phyloP scores from a whole-genome alignment of 2,329 filamentous ascomycete genomes.

The Nothomitra cinnamomea region DNA sequence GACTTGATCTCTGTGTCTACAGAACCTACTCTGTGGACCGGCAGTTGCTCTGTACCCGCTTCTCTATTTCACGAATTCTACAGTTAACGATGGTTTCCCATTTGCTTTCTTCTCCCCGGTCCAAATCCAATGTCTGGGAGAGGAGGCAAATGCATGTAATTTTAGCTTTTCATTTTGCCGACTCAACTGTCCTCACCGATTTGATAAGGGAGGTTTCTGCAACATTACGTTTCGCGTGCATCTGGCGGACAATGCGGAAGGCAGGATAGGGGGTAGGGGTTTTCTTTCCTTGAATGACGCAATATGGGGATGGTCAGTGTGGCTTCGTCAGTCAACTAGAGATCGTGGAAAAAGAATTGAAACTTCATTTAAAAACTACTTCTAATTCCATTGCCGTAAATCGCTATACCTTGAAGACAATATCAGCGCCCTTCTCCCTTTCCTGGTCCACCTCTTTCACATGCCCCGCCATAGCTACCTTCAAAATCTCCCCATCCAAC shows the following conservation, averaged over 20 bases:
- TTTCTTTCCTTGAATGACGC: too few species aligned
- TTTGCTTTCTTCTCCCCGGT: neutral
- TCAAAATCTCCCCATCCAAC: slow-evolving; percentile 63
- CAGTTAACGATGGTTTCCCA: neutral
- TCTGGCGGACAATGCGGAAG: neutral
- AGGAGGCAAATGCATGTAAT: neutral
- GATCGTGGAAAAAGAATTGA: too few species aligned
- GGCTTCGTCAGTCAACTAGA: too few species aligned
- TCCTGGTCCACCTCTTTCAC: slow-evolving; percentile 14
- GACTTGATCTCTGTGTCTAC: slow-evolving; percentile 1
- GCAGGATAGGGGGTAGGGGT: too few species aligned
- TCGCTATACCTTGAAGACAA: neutral
- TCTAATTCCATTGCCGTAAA: too few species aligned
- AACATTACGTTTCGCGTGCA: neutral
- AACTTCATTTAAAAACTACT: too few species aligned
- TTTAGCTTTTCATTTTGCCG: neutral
- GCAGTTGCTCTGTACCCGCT: neutral
- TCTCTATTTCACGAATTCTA: neutral
- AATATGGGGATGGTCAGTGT: too few species aligned
- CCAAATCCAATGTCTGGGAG: neutral
- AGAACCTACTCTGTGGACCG: neutral
- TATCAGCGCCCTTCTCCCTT: neutral
- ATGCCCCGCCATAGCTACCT: slow-evolving; percentile 74
- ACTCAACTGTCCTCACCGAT: neutral
- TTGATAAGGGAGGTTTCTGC: neutral